phyloP scores from a whole-genome alignment of 140 eudicot species.

The Bidens hawaiensis region DNA sequence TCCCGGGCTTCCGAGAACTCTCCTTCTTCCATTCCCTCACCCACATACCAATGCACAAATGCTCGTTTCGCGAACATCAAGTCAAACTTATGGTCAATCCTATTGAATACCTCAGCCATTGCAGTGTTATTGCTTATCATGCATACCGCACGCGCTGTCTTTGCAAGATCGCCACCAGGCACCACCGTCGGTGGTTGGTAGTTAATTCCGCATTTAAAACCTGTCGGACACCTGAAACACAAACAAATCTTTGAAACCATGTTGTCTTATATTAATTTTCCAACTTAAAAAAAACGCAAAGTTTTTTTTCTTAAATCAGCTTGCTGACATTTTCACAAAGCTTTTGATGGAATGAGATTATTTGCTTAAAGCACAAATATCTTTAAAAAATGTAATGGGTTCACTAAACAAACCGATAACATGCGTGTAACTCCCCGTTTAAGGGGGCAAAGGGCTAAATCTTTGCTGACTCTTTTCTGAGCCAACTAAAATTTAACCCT shows the following conservation, averaged over 20 bases:
- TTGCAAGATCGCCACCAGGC: slow-evolving; percentile 82
- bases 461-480: no score
- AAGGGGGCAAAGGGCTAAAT: no score
- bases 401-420: no score
- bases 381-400: no score
- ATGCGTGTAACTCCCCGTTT: no score
- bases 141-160: slow-evolving; percentile 64
- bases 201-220: slow-evolving; percentile 81
- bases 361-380: no score
- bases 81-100: slow-evolving; percentile 75
- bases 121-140: slow-evolving; percentile 86
- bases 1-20: slow-evolving; percentile 91
- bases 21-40: slow-evolving; percentile 92
- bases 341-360: no score
- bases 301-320: no score
- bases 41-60: slow-evolving; percentile 87
- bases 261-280: neutral
- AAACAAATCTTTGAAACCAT: neutral
- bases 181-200: slow-evolving; percentile 69
- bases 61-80: slow-evolving; percentile 72
- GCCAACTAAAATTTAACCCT: no score
- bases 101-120: slow-evolving; percentile 61
- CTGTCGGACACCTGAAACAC: slow-evolving; percentile 66
- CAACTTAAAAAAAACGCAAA: no score
- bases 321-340: no score